Percentiles rank a stretch among this genome's conserved stretches.
Evolutionary conservation across 768 basidiomycete species (phyloP).

Genomic region (Phaeotremella skinneri): DNA sequence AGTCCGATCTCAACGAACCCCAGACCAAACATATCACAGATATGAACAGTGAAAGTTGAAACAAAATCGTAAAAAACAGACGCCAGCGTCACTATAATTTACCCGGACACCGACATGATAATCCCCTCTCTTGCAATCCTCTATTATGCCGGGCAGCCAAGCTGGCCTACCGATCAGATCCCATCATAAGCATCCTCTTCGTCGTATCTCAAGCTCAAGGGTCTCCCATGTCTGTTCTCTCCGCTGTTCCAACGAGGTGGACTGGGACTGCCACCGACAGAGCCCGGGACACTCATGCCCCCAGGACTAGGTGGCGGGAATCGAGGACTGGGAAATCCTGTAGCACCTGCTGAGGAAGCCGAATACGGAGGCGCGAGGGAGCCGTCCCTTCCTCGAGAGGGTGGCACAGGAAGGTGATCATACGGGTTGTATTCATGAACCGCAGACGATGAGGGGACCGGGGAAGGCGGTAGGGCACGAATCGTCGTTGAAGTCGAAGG

Average conservation of each 20-base stretch:
- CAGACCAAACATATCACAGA: constrained; percentile 1
- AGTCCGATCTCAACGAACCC: not conserved
- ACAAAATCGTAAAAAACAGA: not conserved
- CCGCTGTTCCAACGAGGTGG: constrained; percentile 24
- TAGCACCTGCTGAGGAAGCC: constrained; percentile 22
- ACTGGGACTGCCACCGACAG: constrained; percentile 36
- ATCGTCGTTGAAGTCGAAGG: constrained; percentile 21
- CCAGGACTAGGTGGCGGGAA: constrained; percentile 45
- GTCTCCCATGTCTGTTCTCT: constrained; percentile 9
- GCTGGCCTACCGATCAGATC: constrained; percentile 18
- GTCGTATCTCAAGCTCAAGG: constrained; percentile 30
- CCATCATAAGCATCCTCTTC: constrained; percentile 46
- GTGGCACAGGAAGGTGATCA: constrained; percentile 19
- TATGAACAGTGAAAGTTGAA: not conserved
- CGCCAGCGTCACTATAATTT: not conserved
- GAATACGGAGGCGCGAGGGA: constrained; percentile 31
- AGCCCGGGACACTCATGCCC: constrained; percentile 42
- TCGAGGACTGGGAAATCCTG: constrained; percentile 27
- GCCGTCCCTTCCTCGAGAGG: not conserved
- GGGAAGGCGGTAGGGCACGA: not conserved
- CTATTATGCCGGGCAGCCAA: not conserved
- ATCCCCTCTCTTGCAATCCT: not conserved
- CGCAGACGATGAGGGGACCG: not conserved
- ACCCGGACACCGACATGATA: too few relatives aligned
- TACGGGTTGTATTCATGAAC: constrained; percentile 33